Evolutionary conservation across 768 basidiomycete species (phyloP), one percentile per base, ranked within the genome.

Genomic region (Psilocybe azurescens): DNA sequence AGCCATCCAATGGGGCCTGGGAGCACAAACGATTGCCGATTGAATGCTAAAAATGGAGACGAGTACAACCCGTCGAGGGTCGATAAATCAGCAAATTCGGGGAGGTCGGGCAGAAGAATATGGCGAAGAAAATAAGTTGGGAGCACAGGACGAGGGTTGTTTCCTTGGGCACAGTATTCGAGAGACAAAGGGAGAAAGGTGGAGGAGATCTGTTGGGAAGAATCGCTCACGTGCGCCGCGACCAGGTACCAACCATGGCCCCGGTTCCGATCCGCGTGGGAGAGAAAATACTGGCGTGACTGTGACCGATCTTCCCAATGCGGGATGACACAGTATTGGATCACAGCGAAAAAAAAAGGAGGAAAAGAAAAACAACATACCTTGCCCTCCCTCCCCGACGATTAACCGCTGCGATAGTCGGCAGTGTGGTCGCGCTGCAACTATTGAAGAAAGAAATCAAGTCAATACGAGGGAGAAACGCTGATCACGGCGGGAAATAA

Each of bases 171-270:
- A 65, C 60, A 59, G 53, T 47, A 29, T 36, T 51, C 32, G 59
- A 58, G 58, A 54, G 52, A 39, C 48, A 61, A 50, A 53, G 29
- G 56, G 39, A n/a, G 48, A 48, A 46, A 58, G 30, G 36, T 54
- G 49, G 52, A 62, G 51, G 54, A 53, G 49, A 51, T 49, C 39
- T 46, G 24, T n/a, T 48, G 24, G 53, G 54, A 29, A 41, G 39
- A 51, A 55, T 41, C 13, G n/a, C 56, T 71, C 74, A 75, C 74
- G 75, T 74, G 75, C 62, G 18, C 69, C 39, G 62, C 68, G 65
- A 72, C 73, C 72, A 77, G 71, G 75, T 61, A 73, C 74, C 58
- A n/a, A n/a, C 69, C 70, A 52, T 51, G 63, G 60, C 67, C 58
- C 70, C 69, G 75, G 74, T 62, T 65, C 65, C 66, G 68, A 65